These are phyloP conservation scores for Hyaloscypha finlandica DNA, from an alignment of 495 filamentous ascomycete genomes.

Conservation along the genomic window DNA sequence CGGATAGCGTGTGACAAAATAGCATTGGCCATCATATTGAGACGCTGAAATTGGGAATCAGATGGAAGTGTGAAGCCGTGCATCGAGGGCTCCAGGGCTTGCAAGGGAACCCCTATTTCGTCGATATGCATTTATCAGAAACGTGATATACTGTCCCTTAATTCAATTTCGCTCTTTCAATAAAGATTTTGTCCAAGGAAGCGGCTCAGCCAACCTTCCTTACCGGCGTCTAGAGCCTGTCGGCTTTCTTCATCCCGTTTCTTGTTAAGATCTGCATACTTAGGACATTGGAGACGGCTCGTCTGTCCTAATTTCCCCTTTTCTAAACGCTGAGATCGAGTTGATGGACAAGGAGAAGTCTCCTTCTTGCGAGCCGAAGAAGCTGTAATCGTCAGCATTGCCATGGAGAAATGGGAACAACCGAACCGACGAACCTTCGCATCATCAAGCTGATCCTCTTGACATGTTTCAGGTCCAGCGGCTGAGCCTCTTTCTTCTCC, in stretches of 20 bases:
- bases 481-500: conserved; percentile 53
- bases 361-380: conserved; percentile 75
- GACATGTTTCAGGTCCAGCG: conserved; percentile 58
- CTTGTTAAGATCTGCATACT: not conserved
- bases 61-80: not conserved
- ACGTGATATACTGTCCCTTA: not conserved
- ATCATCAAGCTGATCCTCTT: conserved; percentile 74
- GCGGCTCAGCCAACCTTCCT: conserved; percentile 20
- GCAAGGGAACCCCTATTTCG: not conserved
- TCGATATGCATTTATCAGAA: not conserved
- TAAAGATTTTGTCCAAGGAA: conserved; percentile 7
- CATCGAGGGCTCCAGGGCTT: not conserved
- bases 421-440: conserved; percentile 59
- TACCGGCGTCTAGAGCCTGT: not conserved
- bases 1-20: not conserved
- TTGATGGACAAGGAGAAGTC: conserved; percentile 60
- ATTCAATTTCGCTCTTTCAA: not conserved
- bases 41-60: not conserved
- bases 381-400: conserved; percentile 46
- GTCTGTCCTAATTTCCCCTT: conserved; percentile 1
- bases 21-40: not conserved
- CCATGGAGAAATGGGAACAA: not conserved
- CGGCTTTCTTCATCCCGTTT: not conserved
- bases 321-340: conserved; percentile 48
- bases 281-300: not conserved